Conservation (phyloP, 2,329 filamentous ascomycete species). For the Monilinia laxa region DNA sequence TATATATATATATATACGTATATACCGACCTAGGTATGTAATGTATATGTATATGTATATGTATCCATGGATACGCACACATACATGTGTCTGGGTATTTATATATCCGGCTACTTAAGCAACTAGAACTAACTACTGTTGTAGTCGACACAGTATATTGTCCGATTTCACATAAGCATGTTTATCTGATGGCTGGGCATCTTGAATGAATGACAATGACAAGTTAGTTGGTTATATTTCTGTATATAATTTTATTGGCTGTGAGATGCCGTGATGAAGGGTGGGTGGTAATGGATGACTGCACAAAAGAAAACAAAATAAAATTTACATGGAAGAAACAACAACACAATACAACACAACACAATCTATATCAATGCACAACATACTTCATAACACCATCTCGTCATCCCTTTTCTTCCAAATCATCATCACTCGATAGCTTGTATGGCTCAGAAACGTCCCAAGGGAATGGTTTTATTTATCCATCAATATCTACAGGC, state of each 20-base stretch:
- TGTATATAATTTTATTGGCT: neutral
- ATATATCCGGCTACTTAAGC: neutral
- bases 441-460: conserved; percentile 10
- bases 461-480: conserved; percentile 21
- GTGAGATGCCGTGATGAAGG: conserved; percentile 1
- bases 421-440: neutral
- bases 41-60: neutral
- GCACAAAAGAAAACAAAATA: neutral
- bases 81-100: neutral
- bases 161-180: conserved; percentile 18
- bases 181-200: conserved; percentile 14
- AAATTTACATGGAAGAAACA: neutral
- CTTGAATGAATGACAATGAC: neutral
- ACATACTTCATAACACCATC: conserved; percentile 14
- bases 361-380: conserved; percentile 10
- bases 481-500: conserved; percentile 8
- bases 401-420: neutral
- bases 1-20: neutral
- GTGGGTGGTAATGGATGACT: neutral
- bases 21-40: no score
- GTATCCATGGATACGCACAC: neutral
- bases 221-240: neutral
- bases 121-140: neutral
- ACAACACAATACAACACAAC: neutral
- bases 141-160: conserved; percentile 10